Percentiles rank a stretch among this genome's conserved stretches.
These are phyloP conservation scores for Trichodelitschia bisporula DNA, from an alignment of 495 filamentous ascomycete genomes.

Conservation along the genomic window DNA sequence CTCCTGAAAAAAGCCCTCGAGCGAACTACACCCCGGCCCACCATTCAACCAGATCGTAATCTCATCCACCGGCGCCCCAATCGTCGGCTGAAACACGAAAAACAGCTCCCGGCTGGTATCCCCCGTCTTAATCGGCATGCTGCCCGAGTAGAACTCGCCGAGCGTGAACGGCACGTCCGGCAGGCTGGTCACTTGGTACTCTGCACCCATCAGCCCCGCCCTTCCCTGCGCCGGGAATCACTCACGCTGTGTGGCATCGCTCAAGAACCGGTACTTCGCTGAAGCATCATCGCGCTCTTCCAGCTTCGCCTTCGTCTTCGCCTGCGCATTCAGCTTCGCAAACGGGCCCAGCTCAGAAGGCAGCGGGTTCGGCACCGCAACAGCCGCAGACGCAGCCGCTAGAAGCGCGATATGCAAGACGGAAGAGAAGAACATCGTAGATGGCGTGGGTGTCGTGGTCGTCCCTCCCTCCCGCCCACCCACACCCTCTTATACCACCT, in stretches of 20 bases:
- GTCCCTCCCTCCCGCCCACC: no score
- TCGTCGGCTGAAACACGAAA: slow-evolving; percentile 25
- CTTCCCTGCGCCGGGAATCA: background rate
- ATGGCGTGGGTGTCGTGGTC: no score
- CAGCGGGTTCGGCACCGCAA: no score
- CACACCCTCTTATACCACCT: no score
- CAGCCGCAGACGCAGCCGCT: no score
- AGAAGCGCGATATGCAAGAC: no score
- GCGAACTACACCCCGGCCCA: slow-evolving; percentile 28
- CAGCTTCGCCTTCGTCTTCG: no score
- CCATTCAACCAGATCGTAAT: slow-evolving; percentile 12
- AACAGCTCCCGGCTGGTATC: slow-evolving; percentile 20
- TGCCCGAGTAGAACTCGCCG: slow-evolving; percentile 12
- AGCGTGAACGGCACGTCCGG: slow-evolving; percentile 7
- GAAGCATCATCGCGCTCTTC: no score
- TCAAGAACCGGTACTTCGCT: slow-evolving; percentile 18
- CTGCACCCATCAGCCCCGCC: slow-evolving; percentile 1
- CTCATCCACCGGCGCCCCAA: slow-evolving; percentile 17
- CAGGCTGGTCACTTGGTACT: slow-evolving; percentile 4
- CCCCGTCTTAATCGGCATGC: slow-evolving; percentile 9
- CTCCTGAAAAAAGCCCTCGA: slow-evolving; percentile 40
- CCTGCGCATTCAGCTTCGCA: no score
- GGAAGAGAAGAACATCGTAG: no score
- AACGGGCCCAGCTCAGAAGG: no score
- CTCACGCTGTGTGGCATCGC: slow-evolving; percentile 6